Evolutionary conservation across 2,329 filamentous ascomycete species (phyloP), one percentile per base, ranked within the genome.

Genomic region (Phialocephala sp.): DNA sequence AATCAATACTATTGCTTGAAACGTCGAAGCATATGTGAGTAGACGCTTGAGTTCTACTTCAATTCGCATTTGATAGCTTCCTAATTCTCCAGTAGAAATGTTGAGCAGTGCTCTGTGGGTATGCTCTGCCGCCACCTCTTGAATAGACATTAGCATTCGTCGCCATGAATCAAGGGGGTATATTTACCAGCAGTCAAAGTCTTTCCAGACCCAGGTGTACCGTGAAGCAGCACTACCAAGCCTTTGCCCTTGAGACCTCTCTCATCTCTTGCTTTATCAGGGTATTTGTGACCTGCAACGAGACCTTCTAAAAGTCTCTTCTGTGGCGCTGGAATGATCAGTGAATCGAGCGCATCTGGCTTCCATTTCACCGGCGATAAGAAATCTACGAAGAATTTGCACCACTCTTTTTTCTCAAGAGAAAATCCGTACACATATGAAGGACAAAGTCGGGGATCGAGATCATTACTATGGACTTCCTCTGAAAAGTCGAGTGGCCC

Each of bases 11-110:
- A 93, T 86, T 0, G 89, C 89, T 60, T 89, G 87, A 89, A 90
- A 92, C 0, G 84, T 84, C 68, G 91, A 88, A 1, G 90, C 90
- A 66, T 94, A 88, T 73, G 91, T 88, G 66, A 94, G 83, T 62
- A 91, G 89, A 66, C 85, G 68, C 62, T 86, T 72, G 85, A 86
- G 47, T 27, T 68, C 66, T 18, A 61, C 56, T 20, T 68, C 66
- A 15, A 66, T 64, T n/a, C 61, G 15, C 14, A 54, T 54, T 32
- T 68, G 47, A 36, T 68, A 66, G 20, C 66, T 69, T 24, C 65
- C 65, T 14, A 68, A 58, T 20, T 68, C 68, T 22, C 66, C 66
- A 22, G 66, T 68, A 2, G 68, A 65, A 36, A 67, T 66, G 27
- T 64, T 65, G 45, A 69, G 61, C 4, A 69, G 59, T 4, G 66